Evolutionary conservation across 2,329 filamentous ascomycete genomes (phyloP).

Genomic region (Calonectria leucothoes): DNA sequence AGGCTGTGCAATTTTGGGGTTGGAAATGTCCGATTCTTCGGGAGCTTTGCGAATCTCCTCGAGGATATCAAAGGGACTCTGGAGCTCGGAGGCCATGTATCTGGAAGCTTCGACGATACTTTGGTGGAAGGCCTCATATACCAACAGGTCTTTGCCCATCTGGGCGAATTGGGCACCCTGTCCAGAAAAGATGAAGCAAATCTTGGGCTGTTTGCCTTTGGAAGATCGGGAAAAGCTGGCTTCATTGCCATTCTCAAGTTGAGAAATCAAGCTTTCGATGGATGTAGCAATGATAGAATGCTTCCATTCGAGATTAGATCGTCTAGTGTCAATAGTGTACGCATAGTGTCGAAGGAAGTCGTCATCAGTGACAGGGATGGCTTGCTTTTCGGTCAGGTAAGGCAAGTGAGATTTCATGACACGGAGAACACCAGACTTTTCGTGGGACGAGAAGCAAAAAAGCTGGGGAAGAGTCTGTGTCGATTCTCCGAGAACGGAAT

Average conservation of each 20-base stretch:
- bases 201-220: slow-evolving; percentile 40
- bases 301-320: slow-evolving; percentile 59
- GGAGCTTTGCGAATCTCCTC: slow-evolving; percentile 49
- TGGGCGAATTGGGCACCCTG: slow-evolving; percentile 57
- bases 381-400: slow-evolving; percentile 41
- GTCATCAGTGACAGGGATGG: background rate
- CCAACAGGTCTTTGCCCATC: slow-evolving; percentile 56
- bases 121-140: slow-evolving; percentile 54
- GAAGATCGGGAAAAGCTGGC: slow-evolving; percentile 37
- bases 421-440: slow-evolving; percentile 52
- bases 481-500: background rate
- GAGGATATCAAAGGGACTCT: slow-evolving; percentile 48
- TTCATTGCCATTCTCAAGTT: slow-evolving; percentile 39
- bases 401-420: slow-evolving; percentile 49
- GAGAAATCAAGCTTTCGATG: slow-evolving; percentile 45
- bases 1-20: slow-evolving; percentile 44
- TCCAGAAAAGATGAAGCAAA: slow-evolving; percentile 57
- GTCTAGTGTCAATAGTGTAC: slow-evolving; percentile 59
- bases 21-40: slow-evolving; percentile 46
- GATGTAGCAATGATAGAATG: slow-evolving; percentile 51
- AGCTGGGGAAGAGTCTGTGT: slow-evolving; percentile 45
- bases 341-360: slow-evolving; percentile 53
- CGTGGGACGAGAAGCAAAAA: slow-evolving; percentile 58
- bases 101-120: slow-evolving; percentile 49
- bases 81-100: slow-evolving; percentile 45